Evolutionary conservation across 148 eudicot species (phyloP).

Genomic region (Chenopodium album): DNA sequence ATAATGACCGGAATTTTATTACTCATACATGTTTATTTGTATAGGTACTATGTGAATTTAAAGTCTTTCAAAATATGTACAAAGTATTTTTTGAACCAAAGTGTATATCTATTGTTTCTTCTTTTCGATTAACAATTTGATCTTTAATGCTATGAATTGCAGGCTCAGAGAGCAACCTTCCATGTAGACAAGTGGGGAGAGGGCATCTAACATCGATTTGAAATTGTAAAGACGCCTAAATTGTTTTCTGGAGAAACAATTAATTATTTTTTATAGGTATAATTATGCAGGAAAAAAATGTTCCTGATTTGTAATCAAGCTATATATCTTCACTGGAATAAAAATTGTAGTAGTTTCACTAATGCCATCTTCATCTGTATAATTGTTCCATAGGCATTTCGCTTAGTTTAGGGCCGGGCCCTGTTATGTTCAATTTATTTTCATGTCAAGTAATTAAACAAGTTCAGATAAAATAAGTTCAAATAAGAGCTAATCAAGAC

Average conservation of each 20-base stretch:
- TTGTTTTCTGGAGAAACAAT: neutral
- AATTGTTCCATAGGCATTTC: neutral
- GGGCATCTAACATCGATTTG: constrained; percentile 1
- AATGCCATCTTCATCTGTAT: neutral
- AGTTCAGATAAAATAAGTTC: too few relatives aligned
- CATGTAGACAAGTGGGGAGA: constrained; percentile 40
- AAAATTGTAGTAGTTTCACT: neutral
- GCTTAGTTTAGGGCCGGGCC: too few relatives aligned
- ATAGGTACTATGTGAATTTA: too few relatives aligned
- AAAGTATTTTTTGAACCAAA: too few relatives aligned
- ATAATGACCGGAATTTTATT: too few relatives aligned
- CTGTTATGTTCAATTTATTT: too few relatives aligned
- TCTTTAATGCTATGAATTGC: constrained; percentile 13
- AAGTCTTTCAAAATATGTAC: too few relatives aligned
- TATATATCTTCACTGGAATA: neutral
- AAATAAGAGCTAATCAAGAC: too few relatives aligned
- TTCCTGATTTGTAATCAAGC: neutral
- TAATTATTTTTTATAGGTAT: neutral
- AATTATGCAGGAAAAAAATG: neutral
- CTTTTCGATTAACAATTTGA: neutral
- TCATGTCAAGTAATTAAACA: too few relatives aligned
- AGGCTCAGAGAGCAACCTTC: constrained; percentile 50
- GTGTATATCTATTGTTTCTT: neutral
- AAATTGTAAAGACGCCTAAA: neutral
- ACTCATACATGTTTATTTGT: too few relatives aligned